Percentiles rank a stretch among this genome's conserved stretches.
Evolutionary conservation across 805 yeast species (phyloP).

Genomic region (Candida pseudofarinosa): DNA sequence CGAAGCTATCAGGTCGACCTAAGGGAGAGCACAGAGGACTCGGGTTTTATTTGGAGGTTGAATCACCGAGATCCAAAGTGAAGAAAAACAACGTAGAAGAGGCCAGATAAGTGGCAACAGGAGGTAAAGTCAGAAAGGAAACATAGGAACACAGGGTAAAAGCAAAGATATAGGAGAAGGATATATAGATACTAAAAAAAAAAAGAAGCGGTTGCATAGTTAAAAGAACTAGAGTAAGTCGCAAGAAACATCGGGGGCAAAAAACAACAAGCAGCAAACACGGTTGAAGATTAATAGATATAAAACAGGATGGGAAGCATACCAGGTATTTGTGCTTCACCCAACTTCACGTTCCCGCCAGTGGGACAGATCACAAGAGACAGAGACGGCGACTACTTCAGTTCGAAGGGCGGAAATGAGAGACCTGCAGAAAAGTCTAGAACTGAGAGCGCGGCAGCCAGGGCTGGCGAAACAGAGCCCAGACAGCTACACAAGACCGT

Average conservation of each 20-base stretch:
- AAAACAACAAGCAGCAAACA: not conserved
- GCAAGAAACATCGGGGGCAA: not conserved
- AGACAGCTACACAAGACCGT: constrained; percentile 2
- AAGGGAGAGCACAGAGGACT: not conserved
- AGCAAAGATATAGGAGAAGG: too few species aligned
- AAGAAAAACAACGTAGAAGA: not conserved
- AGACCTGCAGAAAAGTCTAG: constrained; percentile 3
- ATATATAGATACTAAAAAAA: too few species aligned
- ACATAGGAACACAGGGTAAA: too few species aligned
- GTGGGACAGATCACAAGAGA: not conserved
- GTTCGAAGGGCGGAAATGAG: not conserved
- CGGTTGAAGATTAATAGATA: not conserved
- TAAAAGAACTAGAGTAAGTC: too few species aligned
- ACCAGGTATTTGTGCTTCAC: constrained; percentile 19
- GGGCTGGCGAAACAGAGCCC: not conserved
- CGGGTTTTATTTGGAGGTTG: not conserved
- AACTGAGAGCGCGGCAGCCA: not conserved
- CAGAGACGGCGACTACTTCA: constrained; percentile 12
- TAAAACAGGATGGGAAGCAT: constrained; percentile 12
- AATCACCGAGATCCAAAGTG: not conserved
- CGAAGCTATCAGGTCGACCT: not conserved
- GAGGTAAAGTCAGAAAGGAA: not conserved
- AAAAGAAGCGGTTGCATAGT: too few species aligned
- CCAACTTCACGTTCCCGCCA: constrained; percentile 19
- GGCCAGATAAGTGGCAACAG: not conserved